Evolutionary conservation across 2,329 filamentous ascomycete species (phyloP), one percentile per base, ranked within the genome.

Genomic region (Aspergillus sp.): DNA sequence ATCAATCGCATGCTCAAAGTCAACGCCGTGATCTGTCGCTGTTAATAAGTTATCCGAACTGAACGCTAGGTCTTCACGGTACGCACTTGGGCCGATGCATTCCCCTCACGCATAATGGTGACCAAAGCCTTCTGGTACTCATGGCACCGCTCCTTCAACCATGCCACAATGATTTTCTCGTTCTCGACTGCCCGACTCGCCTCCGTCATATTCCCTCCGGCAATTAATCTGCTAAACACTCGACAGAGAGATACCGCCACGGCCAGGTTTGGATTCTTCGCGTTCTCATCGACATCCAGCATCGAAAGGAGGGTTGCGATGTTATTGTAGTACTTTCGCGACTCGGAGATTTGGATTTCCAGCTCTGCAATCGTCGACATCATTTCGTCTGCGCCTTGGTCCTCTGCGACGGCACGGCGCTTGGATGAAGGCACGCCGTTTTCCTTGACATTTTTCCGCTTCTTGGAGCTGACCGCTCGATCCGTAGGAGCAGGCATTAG

Each of bases 251-350:
- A 84, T 19, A 96, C 83, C 0, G 84, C 80, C 0, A 89, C 86
- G 32, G 86, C 71, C 41, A 87, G 72, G 7, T 79, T 75, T 3
- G 79, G 73, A 39, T 83, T 78, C 2, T 73, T 66, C 12, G 77
- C 72, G 19, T 72, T 64, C 2, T 76, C 66, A 29, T 72, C 70
- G 33, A 70, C 72, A 59, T 77, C 64, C 34, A 81, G 68, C 58
- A 81, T 77, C 38, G 76, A 76, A 41, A 94, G 73, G 34, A 97
- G 71, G 7, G 77, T 79, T 5, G 81, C 77, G 59, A 97, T 91
- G 62, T 94, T 88, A 73, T 95, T 94, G 75, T 94, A 94, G 69
- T 95, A 80, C 66, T 89, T 88, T 61, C 82, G 86, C 43, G 89
- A 94, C 66, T 93, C 83, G 51, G 89, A 70, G 46, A 97, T 89